Base-by-base conservation (phyloP, 495 filamentous ascomycete species). In the Xylaria palmicola region DNA sequence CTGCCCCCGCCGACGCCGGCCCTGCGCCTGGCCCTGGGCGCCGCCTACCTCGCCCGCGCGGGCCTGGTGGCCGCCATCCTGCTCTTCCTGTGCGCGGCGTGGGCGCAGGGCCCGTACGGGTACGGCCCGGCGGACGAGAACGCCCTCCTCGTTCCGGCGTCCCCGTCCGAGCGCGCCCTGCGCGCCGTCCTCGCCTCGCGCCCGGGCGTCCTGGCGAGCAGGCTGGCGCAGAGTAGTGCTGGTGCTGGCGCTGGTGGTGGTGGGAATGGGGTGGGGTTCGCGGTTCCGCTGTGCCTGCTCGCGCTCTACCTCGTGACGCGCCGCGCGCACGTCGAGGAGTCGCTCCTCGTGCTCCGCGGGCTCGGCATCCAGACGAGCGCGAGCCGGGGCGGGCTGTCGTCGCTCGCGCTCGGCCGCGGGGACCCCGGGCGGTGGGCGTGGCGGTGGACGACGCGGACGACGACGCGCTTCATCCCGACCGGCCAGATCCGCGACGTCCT, bases 381-480 rank as follows among this genome's bases (percentile, higher is more conserved):
- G 0, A 85, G 83, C 20, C 86, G 84, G 26, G 68, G 79, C 1
- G 86, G 83, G 15, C 87, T 88, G 59, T 92, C 13, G 30, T 55
- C 48, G 50, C 17, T 3, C 66, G 71, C 4, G 75, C 83, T n/a
- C n/a, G n/a, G n/a, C n/a, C n/a, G n/a, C n/a, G n/a, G n/a, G n/a
- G n/a, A n/a, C n/a, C n/a, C n/a, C n/a, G n/a, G n/a, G n/a, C n/a
- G n/a, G n/a, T n/a, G n/a, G n/a, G n/a, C n/a, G n/a, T n/a, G n/a
- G n/a, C n/a, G n/a, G n/a, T n/a, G n/a, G n/a, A n/a, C n/a, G n/a
- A n/a, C n/a, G n/a, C n/a, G n/a, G n/a, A n/a, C n/a, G n/a, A 79
- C 83, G 13, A 92, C 92, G 55, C 79, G 93, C 59, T 99, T 98
- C 70, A 98, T 99, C 30, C 94, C 95, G 4, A 97, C 94, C 1